phyloP scores from a whole-genome alignment of 495 filamentous ascomycete species.

The Recurvomyces mirabilis region DNA sequence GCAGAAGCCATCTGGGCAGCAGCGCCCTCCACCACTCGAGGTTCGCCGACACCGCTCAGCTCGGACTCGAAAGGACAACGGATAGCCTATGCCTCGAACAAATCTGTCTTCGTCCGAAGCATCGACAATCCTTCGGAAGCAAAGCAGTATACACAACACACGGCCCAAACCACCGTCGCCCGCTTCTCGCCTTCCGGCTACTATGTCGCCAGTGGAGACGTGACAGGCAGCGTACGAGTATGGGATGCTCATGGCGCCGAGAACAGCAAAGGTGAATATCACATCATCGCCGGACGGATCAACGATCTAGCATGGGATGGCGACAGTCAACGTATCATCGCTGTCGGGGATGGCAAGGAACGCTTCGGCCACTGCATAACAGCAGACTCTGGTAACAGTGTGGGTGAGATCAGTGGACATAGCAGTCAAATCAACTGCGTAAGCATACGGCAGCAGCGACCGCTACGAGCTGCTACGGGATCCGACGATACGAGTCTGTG shows the following conservation, averaged over 20 bases:
- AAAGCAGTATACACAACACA: slow-evolving; percentile 87
- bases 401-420: slow-evolving; percentile 87
- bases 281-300: slow-evolving; percentile 87
- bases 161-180: slow-evolving; percentile 75
- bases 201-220: slow-evolving; percentile 90
- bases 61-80: slow-evolving; percentile 84
- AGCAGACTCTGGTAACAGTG: slow-evolving; percentile 88
- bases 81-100: slow-evolving; percentile 87
- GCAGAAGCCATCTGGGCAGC: slow-evolving; percentile 61
- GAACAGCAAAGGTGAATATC: slow-evolving; percentile 74
- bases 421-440: slow-evolving; percentile 83
- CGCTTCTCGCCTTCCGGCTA: slow-evolving; percentile 91
- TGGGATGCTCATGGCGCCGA: slow-evolving; percentile 68
- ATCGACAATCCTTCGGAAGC: slow-evolving; percentile 76
- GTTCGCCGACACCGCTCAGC: slow-evolving; percentile 81
- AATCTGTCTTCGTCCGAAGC: slow-evolving; percentile 86
- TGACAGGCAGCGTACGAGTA: slow-evolving; percentile 68
- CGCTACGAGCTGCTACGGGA: slow-evolving; percentile 78
- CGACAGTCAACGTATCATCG: slow-evolving; percentile 90
- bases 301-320: slow-evolving; percentile 97
- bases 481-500: slow-evolving; percentile 80
- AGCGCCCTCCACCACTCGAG: slow-evolving; percentile 72
- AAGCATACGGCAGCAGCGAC: slow-evolving; percentile 77
- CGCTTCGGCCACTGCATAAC: slow-evolving; percentile 89
- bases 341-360: slow-evolving; percentile 89